Percentiles rank a stretch among this genome's conserved stretches.
Conservation (phyloP, 2,329 filamentous ascomycete genomes). For the Emergomyces africanus region DNA sequence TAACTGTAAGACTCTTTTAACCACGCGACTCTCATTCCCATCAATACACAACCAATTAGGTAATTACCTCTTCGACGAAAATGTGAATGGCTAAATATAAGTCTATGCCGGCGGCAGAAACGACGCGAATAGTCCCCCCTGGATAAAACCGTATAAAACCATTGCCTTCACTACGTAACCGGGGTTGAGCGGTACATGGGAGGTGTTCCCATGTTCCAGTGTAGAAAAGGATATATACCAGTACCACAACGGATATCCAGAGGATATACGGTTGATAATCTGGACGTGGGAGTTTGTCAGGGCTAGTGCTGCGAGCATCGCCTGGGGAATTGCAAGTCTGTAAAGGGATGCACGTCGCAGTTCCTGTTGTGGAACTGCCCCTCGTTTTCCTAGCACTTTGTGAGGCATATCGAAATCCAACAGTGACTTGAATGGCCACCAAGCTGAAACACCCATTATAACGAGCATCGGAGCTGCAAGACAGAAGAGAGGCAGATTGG, state of each 20-base stretch:
- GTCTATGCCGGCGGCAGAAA: conserved; percentile 77
- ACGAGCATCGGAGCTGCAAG: conserved; percentile 66
- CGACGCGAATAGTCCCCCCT: conserved; percentile 71
- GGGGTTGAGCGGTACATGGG: conserved; percentile 7
- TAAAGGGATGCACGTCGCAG: conserved; percentile 21
- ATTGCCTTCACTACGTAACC: conserved; percentile 49
- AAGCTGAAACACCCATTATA: conserved; percentile 52
- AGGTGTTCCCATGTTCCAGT: conserved; percentile 12
- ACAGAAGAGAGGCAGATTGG: conserved; percentile 77
- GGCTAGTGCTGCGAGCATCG: conserved; percentile 57
- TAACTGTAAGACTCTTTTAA: too few species aligned
- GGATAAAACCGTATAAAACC: conserved; percentile 70
- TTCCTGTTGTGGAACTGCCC: background rate
- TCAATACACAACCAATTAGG: background rate
- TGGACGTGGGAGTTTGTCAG: conserved; percentile 82
- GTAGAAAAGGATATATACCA: conserved; percentile 53
- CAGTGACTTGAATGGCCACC: conserved; percentile 28
- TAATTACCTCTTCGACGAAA: background rate
- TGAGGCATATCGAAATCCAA: conserved; percentile 9
- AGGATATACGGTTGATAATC: conserved; percentile 80
- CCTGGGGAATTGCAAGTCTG: conserved; percentile 58
- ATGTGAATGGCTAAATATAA: background rate
- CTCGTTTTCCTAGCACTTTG: conserved; percentile 5
- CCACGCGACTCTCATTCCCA: background rate
- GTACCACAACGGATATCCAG: conserved; percentile 83